Conservation (phyloP, 164 flowering plant genomes). For the Stephania japonica region DNA sequence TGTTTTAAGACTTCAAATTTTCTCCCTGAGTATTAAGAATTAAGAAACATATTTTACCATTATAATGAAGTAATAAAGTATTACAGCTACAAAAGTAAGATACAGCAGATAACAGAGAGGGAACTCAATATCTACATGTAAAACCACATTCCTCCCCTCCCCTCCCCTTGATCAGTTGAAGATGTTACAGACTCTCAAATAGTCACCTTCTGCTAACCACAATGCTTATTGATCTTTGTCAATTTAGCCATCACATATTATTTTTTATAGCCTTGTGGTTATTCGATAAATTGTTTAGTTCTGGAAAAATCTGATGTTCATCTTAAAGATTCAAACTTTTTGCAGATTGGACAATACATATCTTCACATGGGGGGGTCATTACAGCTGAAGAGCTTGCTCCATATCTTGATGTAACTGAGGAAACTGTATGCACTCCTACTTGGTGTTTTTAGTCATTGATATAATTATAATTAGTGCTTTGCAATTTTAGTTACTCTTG, state of each 20-base stretch:
- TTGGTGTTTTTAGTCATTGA: conserved; percentile 8
- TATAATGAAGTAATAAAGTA: too few relatives aligned
- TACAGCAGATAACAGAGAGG: not conserved
- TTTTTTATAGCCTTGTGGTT: not conserved
- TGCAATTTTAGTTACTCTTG: not conserved
- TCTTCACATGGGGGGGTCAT: conserved; percentile 89
- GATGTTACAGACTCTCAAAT: too few relatives aligned
- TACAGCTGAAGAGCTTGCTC: conserved; percentile 96
- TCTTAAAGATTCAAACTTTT: conserved; percentile 4
- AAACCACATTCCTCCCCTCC: too few relatives aligned
- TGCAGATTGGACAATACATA: conserved; percentile 90
- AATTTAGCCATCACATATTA: conserved; percentile 1
- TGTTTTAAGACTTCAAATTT: too few relatives aligned
- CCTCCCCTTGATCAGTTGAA: too few relatives aligned
- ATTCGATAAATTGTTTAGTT: not conserved
- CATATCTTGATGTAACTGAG: conserved; percentile 74
- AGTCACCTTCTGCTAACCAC: too few relatives aligned
- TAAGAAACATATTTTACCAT: too few relatives aligned
- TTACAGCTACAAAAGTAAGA: too few relatives aligned
- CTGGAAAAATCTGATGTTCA: not conserved
- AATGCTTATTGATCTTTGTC: not conserved
- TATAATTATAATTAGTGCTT: not conserved
- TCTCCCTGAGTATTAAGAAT: too few relatives aligned
- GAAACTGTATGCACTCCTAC: conserved; percentile 30
- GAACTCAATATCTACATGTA: too few relatives aligned